Evolutionary conservation across 2,329 filamentous ascomycete species (phyloP).

Genomic region (Raffaelea albimanens): DNA sequence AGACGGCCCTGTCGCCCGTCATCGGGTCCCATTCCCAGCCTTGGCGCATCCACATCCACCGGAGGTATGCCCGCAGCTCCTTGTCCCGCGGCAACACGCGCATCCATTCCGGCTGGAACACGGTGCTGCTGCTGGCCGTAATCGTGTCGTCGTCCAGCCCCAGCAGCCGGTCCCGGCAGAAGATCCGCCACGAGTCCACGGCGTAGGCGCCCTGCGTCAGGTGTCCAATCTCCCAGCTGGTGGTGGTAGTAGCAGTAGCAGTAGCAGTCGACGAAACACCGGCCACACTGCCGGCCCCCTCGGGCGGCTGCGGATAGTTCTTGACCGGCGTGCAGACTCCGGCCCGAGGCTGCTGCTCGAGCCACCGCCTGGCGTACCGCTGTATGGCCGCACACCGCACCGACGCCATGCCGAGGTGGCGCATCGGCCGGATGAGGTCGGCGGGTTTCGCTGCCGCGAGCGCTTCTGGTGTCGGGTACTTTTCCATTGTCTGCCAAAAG

Average conservation of each 20-base stretch:
- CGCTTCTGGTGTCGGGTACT: conserved; percentile 56
- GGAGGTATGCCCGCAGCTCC: conserved; percentile 75
- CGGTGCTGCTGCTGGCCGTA: conserved; percentile 27
- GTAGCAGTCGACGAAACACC: too few species aligned
- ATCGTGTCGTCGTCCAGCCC: conserved; percentile 44
- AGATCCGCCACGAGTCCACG: conserved; percentile 86
- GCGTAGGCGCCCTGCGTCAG: conserved; percentile 76
- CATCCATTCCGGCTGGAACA: conserved; percentile 85
- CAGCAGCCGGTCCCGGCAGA: conserved; percentile 72
- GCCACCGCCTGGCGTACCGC: conserved; percentile 60
- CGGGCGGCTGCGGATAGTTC: conserved; percentile 29
- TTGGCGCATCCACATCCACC: conserved; percentile 88
- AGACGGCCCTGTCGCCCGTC: conserved; percentile 53
- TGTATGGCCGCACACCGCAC: conserved; percentile 61
- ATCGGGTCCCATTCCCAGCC: conserved; percentile 72
- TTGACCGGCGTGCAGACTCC: conserved; percentile 44
- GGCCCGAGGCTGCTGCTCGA: conserved; percentile 49
- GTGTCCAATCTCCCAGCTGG: conserved; percentile 76
- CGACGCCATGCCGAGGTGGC: conserved; percentile 60
- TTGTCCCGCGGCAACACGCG: conserved; percentile 75
- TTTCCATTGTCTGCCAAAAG: conserved; percentile 57
- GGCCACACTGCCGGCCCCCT: conserved; percentile 10
- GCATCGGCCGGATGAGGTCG: conserved; percentile 54
- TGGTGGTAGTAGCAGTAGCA: conserved; percentile 14
- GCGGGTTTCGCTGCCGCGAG: conserved; percentile 47